A percentile compares a stretch with the other conserved stretches of the same genome.
These are phyloP conservation scores for Rhodomyrtus tomentosa DNA, from an alignment of 345 rosid species.

Conservation along the genomic window DNA sequence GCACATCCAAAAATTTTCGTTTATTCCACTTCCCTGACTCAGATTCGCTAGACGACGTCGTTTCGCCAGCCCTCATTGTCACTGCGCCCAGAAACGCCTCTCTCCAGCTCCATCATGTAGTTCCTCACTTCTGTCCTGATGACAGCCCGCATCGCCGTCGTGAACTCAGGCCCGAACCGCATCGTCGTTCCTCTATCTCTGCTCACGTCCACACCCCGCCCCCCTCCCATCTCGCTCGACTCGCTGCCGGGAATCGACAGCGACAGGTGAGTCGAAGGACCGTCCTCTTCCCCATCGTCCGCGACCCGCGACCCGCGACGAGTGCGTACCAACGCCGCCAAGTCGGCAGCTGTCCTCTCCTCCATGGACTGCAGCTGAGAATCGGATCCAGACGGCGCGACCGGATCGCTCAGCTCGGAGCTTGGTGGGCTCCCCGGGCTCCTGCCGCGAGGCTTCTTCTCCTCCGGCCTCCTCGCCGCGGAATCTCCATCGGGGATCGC, in stretches of 20 bases:
- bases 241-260: constrained; percentile 27
- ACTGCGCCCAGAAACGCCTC: constrained; percentile 4
- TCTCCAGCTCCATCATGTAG: constrained; percentile 23
- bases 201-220: background rate
- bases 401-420: background rate
- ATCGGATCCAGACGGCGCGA: background rate
- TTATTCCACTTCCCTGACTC: background rate
- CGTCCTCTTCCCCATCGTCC: background rate
- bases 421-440: background rate
- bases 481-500: background rate
- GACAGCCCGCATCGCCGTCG: constrained; percentile 34
- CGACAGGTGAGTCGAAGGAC: constrained; percentile 28
- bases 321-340: background rate
- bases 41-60: background rate
- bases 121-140: constrained; percentile 37
- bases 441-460: background rate
- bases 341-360: background rate
- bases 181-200: background rate
- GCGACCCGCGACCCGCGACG: background rate
- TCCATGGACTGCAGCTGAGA: background rate
- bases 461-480: background rate
- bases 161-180: constrained; percentile 22
- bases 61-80: constrained; percentile 2
- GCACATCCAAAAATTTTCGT: background rate
- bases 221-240: constrained; percentile 1